Evolutionary conservation across 2,329 filamentous ascomycete species (phyloP).

Genomic region (Paraphaeosphaeria minitans): DNA sequence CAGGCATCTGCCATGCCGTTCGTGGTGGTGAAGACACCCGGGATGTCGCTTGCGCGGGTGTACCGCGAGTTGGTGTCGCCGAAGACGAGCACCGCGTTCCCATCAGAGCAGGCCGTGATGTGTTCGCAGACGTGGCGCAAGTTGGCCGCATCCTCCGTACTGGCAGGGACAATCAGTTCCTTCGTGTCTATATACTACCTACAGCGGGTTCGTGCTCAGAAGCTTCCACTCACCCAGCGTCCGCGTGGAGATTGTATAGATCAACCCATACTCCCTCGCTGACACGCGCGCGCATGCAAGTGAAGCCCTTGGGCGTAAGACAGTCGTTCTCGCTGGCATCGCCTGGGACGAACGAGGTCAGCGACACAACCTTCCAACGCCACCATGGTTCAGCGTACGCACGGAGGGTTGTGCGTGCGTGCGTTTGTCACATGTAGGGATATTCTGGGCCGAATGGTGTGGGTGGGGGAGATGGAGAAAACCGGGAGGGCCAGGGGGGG

Average conservation of each 20-base stretch:
- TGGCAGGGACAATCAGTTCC: conserved; percentile 6
- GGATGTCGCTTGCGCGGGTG: conserved; percentile 61
- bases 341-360: neutral
- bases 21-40: conserved; percentile 56
- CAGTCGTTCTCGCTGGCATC: conserved; percentile 60
- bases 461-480: neutral
- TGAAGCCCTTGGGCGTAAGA: conserved; percentile 72
- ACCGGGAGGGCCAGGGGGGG: too few species aligned
- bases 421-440: neutral
- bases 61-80: conserved; percentile 72
- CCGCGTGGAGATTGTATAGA: conserved; percentile 69
- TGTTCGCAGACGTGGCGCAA: conserved; percentile 64
- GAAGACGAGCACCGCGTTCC: conserved; percentile 67
- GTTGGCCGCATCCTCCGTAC: conserved; percentile 57
- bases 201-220: neutral
- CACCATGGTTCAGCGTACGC: conserved; percentile 22
- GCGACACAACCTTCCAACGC: neutral
- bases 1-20: conserved; percentile 64
- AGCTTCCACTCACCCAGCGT: conserved; percentile 58
- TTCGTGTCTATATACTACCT: neutral
- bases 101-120: conserved; percentile 61
- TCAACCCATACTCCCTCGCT: conserved; percentile 63
- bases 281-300: conserved; percentile 65
- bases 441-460: neutral
- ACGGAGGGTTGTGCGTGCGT: conserved; percentile 46